Percentiles rank a stretch among this genome's conserved stretches.
phyloP scores from a whole-genome alignment of 306 rosid species.

The Fragaria nilgerrensis region DNA sequence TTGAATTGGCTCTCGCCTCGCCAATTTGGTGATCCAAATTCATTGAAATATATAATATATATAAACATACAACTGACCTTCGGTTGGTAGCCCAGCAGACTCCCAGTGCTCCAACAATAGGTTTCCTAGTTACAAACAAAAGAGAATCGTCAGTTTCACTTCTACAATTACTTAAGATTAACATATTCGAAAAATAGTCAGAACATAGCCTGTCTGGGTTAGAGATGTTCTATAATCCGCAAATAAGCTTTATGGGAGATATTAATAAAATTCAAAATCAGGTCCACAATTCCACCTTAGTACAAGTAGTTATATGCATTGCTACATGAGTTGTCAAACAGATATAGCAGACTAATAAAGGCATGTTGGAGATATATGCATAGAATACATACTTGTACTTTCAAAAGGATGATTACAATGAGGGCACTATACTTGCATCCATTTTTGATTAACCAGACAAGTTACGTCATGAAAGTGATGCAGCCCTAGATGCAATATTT shows the following conservation, averaged over 20 bases:
- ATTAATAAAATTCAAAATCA: neutral
- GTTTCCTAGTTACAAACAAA: conserved; percentile 49
- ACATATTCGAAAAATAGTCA: neutral
- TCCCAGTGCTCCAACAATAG: conserved; percentile 74
- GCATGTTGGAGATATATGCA: neutral
- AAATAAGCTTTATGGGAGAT: neutral
- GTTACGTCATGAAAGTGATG: neutral
- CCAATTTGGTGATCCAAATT: neutral
- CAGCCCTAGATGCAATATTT: neutral
- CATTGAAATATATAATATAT: conserved; percentile 3
- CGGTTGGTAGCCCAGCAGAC: conserved; percentile 58
- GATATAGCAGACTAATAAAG: neutral
- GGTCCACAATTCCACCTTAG: neutral
- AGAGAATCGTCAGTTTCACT: conserved; percentile 10
- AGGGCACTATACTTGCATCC: neutral
- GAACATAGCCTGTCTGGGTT: neutral
- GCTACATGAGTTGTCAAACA: neutral
- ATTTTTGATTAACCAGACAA: neutral
- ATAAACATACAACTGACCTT: conserved; percentile 42
- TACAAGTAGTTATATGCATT: neutral
- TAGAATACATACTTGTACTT: neutral
- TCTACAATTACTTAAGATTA: neutral
- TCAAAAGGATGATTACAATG: neutral
- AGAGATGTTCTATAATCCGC: neutral
- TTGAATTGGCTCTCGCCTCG: neutral